These are phyloP conservation scores for Pseudogymnoascus sp. DNA, from an alignment of 2,329 filamentous ascomycete genomes.

Conservation along the genomic window DNA sequence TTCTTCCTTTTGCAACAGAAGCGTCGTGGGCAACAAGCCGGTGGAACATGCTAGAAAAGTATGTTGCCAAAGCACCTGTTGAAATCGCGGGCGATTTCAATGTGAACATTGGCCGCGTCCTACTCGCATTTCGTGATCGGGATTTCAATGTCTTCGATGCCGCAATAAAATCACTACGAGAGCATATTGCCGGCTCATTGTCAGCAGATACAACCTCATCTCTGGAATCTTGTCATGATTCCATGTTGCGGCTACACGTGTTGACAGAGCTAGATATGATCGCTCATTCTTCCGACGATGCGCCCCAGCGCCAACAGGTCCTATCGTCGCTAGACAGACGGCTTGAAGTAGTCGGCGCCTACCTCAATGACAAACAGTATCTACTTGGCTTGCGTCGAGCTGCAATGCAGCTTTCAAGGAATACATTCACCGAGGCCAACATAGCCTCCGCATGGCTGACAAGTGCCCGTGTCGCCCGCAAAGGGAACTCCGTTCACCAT, in stretches of 20 bases:
- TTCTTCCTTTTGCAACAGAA: slow-evolving; percentile 80
- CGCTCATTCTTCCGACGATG: slow-evolving; percentile 40
- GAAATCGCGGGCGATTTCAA: slow-evolving; percentile 63
- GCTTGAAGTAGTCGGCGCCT: slow-evolving; percentile 84
- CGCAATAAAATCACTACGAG: slow-evolving; percentile 58
- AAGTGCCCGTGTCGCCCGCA: slow-evolving; percentile 78
- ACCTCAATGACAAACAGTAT: slow-evolving; percentile 89
- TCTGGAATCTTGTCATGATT: slow-evolving; percentile 74
- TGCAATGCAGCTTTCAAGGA: slow-evolving; percentile 73
- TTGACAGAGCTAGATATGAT: slow-evolving; percentile 82
- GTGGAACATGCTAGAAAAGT: slow-evolving; percentile 68
- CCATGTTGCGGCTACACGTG: slow-evolving; percentile 79
- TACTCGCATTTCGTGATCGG: slow-evolving; percentile 51
- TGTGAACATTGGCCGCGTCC: slow-evolving; percentile 64
- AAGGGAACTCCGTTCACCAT: slow-evolving; percentile 73
- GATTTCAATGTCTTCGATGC: slow-evolving; percentile 45
- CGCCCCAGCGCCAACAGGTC: slow-evolving; percentile 33
- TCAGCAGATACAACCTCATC: slow-evolving; percentile 72
- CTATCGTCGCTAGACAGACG: slow-evolving; percentile 60
- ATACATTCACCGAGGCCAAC: slow-evolving; percentile 60
- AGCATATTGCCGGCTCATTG: slow-evolving; percentile 64
- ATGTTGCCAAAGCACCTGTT: slow-evolving; percentile 46
- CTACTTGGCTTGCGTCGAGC: slow-evolving; percentile 79
- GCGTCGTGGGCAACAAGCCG: slow-evolving; percentile 84
- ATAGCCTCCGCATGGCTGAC: slow-evolving; percentile 80